Evolutionary conservation across 176 grass and related monocot genomes (phyloP).

Genomic region (Juncus effusus): DNA sequence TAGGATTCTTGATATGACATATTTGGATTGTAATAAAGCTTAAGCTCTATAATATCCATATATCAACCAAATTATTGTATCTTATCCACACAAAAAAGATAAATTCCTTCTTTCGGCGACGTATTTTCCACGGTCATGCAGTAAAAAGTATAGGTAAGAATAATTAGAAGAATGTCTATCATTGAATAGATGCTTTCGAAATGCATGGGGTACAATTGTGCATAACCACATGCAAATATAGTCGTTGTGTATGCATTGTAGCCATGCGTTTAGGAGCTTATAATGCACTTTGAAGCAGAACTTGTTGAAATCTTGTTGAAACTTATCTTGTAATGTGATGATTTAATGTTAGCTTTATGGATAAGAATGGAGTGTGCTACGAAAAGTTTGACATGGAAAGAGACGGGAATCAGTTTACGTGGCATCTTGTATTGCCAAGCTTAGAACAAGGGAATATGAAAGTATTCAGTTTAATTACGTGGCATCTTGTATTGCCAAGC

Average conservation of each 20-base stretch:
- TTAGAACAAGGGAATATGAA: too few relatives aligned
- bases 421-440: too few relatives aligned
- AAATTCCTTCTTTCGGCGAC: slow-evolving; percentile 20
- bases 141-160: neutral
- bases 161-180: neutral
- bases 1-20: slow-evolving; percentile 19
- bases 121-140: neutral
- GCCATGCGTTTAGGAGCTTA: neutral
- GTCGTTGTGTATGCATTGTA: neutral
- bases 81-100: slow-evolving; percentile 8
- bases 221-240: neutral
- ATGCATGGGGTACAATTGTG: neutral
- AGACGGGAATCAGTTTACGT: too few relatives aligned
- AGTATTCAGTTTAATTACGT: too few relatives aligned
- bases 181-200: slow-evolving; percentile 9
- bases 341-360: too few relatives aligned
- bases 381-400: too few relatives aligned
- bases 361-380: too few relatives aligned
- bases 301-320: too few relatives aligned
- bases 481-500: too few relatives aligned
- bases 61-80: slow-evolving; percentile 22
- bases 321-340: too few relatives aligned
- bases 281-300: too few relatives aligned
- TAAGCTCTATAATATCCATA: slow-evolving; percentile 19
- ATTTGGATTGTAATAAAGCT: slow-evolving; percentile 5